Base-by-base conservation (phyloP, 2,329 filamentous ascomycete species). In the Sordariomycetes sp. region DNA sequence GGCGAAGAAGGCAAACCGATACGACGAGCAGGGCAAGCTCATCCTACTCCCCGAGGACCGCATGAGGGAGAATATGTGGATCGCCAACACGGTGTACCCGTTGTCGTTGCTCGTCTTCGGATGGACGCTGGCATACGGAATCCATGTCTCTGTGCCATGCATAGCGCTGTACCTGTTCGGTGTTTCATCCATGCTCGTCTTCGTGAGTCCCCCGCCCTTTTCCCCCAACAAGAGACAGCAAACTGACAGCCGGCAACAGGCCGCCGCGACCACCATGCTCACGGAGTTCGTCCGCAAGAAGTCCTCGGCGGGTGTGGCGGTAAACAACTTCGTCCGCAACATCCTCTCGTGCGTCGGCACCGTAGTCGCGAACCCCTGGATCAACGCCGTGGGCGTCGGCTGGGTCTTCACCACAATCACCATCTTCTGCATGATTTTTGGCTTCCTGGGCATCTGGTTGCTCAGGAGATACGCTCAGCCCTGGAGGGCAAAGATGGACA, bases 311-410 rank as follows among this genome's bases (percentile, higher is more conserved):
- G 84, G 83, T 2, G 82, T 90, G 4, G 86, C 85, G 1, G 64
- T 88, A 28, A 88, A 90, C 55, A 90, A 90, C 51, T 85, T 90
- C 47, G 66, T 85, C 33, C 66, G 85, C 31, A 92, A 90, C 46
- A 84, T 87, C 25, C 79, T 87, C 46, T 78, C 73, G 32, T 87
- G 81, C 40, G 67, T 85, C 1, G 84, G 82, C 8, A 71, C 72
- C 28, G 55, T 88, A 21, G 72, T 87, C 14, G 74, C 80, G 0
- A 71, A 80, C 40, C 84, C 85, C 1, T 66, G 86, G 36, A 81
- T 90, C 35, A 50, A 68, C 14, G 79, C 66, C 3, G 80, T 88
- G 40, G 82, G 84, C 3, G 74, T 80, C 41, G 85, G 84, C 1
- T 87, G 82, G 81, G 57, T 88, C 1, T 83, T 86, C 43, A 87